These are phyloP conservation scores for Anthostomella pinea DNA, from an alignment of 2,329 filamentous ascomycete genomes.

Conservation along the genomic window DNA sequence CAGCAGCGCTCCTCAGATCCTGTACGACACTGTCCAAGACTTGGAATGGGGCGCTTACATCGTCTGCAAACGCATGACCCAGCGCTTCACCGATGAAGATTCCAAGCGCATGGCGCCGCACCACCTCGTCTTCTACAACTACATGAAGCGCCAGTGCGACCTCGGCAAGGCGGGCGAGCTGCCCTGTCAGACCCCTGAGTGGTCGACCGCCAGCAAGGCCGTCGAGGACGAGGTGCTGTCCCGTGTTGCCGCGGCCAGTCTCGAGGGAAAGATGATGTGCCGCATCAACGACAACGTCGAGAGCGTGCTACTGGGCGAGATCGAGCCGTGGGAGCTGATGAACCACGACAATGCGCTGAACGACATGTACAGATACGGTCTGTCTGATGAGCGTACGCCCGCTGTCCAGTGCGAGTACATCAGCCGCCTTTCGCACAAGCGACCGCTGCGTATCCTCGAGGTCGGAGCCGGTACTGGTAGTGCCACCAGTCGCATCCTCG, in stretches of 20 bases:
- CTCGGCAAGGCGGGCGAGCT: conserved; percentile 22
- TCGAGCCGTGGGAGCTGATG: conserved; percentile 30
- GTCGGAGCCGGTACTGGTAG: conserved; percentile 44
- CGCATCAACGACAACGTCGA: conserved; percentile 28
- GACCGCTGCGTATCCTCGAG: conserved; percentile 35
- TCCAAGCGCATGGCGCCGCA: conserved; percentile 24
- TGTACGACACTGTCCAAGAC: conserved; percentile 23
- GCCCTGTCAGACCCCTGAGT: conserved; percentile 26
- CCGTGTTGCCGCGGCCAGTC: conserved; percentile 22
- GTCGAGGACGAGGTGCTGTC: conserved; percentile 24
- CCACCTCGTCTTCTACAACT: conserved; percentile 26
- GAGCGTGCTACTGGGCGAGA: conserved; percentile 26
- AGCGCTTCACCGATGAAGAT: conserved; percentile 24
- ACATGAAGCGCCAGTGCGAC: conserved; percentile 28
- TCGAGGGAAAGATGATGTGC: conserved; percentile 30
- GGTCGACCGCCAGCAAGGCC: conserved; percentile 20
- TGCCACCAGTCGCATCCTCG: conserved; percentile 38
- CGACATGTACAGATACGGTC: conserved; percentile 29
- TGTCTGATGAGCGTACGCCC: conserved; percentile 28
- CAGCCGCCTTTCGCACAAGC: conserved; percentile 27
- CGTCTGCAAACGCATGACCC: conserved; percentile 26
- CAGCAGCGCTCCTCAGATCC: conserved; percentile 19
- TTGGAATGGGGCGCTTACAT: conserved; percentile 30
- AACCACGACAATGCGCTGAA: conserved; percentile 29
- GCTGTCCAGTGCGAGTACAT: conserved; percentile 29